Evolutionary conservation across 2,329 filamentous ascomycete genomes (phyloP), one percentile per base, ranked within the genome.

Genomic region (Curvularia hawaiiensis): DNA sequence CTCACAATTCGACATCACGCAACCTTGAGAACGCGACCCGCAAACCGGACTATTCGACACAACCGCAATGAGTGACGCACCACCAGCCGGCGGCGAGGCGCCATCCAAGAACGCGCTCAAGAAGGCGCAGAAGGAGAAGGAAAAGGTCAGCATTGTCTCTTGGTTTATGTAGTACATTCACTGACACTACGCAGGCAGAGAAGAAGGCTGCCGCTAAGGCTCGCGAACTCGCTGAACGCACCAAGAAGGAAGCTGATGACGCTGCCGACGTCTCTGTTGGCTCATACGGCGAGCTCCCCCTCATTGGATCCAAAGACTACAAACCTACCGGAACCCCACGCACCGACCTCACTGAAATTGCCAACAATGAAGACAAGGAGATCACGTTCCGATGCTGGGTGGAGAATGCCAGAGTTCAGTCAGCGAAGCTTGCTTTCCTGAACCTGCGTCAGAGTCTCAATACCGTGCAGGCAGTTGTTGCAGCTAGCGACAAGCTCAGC

Each of bases 351-450:
- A 83, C 84, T 55, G 64, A 68, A 30, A 62, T 69, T 39, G 66
- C 65, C 53, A 63, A 67, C 22, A 59, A 74, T 58, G 72, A 70
- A 48, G 78, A 76, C 61, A 78, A 78, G 56, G 77, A 78, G 33
- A 84, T 97, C 66, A 88, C 87, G 44, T 83, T 97, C 69, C 85
- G 92, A 38, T 91, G 87, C 30, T 91, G 90, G 82, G 84, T 97
- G 39, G 91, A 96, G 76, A 97, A 96, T 80, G 87, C 90, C 31
- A 87, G 94, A 64, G 88, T 90, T 68, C 94, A 98, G 80, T 89
- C 90, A 59, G 92, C 92, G 65, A 96, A 97, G 82, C 89, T 97
- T 81, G 90, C 88, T 41, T 97, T 97, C 79, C 79, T 97, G 69
- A 92, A 95, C 80, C 83, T 98, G 67, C 85, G 91, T 77, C 87